phyloP scores from a whole-genome alignment of 306 rosid species.

The Cicer yamashitae region DNA sequence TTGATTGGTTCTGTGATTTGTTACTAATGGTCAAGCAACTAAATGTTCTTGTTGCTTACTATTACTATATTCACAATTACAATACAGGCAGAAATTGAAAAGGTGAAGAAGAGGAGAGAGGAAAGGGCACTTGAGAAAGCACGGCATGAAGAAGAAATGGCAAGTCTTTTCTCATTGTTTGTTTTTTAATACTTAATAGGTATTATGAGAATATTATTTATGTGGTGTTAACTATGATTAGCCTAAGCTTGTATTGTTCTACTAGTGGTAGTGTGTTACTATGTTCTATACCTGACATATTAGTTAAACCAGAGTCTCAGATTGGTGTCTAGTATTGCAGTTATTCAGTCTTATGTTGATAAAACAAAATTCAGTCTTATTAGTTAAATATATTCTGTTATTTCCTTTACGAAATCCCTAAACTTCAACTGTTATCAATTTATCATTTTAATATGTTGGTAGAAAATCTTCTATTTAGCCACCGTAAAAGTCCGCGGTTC shows the following conservation, averaged over 20 bases:
- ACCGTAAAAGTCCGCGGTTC: not conserved
- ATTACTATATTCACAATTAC: slow-evolving; percentile 35
- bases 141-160: slow-evolving; percentile 97
- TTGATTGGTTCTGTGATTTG: slow-evolving; percentile 23
- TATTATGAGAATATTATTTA: not conserved
- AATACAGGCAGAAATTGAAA: slow-evolving; percentile 92
- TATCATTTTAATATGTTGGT: slow-evolving; percentile 38
- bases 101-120: slow-evolving; percentile 98
- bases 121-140: slow-evolving; percentile 98
- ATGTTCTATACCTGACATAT: slow-evolving; percentile 17
- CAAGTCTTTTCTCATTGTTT: slow-evolving; percentile 47
- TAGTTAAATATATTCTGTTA: not conserved
- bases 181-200: not conserved
- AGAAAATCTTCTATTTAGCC: slow-evolving; percentile 1
- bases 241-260: slow-evolving; percentile 4
- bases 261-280: slow-evolving; percentile 1
- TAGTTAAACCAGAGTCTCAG: slow-evolving; percentile 1
- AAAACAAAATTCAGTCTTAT: not conserved
- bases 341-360: not conserved
- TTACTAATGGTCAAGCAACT: slow-evolving; percentile 23
- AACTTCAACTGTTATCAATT: slow-evolving; percentile 32
- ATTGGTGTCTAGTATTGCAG: slow-evolving; percentile 20
- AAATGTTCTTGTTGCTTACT: slow-evolving; percentile 12
- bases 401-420: slow-evolving; percentile 22
- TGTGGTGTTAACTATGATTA: slow-evolving; percentile 7